Evolutionary conservation across 2,329 filamentous ascomycete species (phyloP), one percentile per base, ranked within the genome.

Genomic region (Colletotrichum trifolii): DNA sequence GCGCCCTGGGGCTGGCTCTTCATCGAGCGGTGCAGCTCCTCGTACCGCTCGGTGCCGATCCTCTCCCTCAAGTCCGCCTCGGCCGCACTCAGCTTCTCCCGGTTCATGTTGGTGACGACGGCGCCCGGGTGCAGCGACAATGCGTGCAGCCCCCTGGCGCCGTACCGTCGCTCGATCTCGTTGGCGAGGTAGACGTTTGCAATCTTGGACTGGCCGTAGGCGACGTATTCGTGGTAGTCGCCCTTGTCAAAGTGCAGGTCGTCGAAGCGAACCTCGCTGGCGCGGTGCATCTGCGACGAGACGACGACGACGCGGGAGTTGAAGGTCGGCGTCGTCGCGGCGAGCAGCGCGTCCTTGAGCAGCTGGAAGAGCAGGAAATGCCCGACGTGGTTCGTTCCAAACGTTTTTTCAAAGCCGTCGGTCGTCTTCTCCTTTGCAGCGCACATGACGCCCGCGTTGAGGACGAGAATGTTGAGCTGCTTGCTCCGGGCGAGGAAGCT

Each of bases 341-440:
- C 69, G 0, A 85, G 72, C 2, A 87, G 71, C 0, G 78, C 69
- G 0, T 76, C 71, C 38, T 82, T 82, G 36, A 88, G 75, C 0
- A 85, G 77, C 17, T 84, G 76, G 68, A 85, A 82, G 17, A 87
- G 76, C 0, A 87, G 77, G 73, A 87, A 87, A 68, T 86, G 82
- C 10, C 74, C 78, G 2, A 88, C 72, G 68, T 87, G 80, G 70
- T 87, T 87, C 6, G 78, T 81, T 33, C 78, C 84, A 60, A 87
- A 82, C 59, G 86, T 83, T 0, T 71, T 70, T 66, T 74, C 72
- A 42, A 68, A 65, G 6, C 71, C 72, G 11, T 73, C 72, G 0
- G 13, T 35, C 4, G 68, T 69, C 2, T 35, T 60, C n/a, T 36
- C 45, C 8, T 64, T 63, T 1, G 54, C 61, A 12, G 64, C 33